Evolutionary conservation across 768 basidiomycete genomes (phyloP).

Genomic region (Asterophora lycoperdoides): DNA sequence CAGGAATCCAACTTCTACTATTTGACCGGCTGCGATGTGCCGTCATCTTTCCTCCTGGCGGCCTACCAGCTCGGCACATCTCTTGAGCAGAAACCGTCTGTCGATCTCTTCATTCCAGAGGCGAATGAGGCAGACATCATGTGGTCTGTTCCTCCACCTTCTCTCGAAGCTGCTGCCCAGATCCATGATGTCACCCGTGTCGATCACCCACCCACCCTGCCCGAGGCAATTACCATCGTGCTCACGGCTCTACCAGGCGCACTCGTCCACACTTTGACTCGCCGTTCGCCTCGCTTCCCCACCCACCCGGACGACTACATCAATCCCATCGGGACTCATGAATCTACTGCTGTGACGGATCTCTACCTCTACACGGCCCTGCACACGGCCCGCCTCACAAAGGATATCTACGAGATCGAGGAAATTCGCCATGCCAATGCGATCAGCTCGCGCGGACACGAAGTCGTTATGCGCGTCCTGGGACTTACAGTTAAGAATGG

Average conservation of each 20-base stretch:
- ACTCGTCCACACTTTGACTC: conserved; percentile 63
- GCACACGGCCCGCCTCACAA: conserved; percentile 77
- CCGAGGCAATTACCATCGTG: conserved; percentile 41
- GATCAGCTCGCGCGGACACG: conserved; percentile 88
- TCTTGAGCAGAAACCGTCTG: conserved; percentile 35
- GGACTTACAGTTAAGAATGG: conserved; percentile 65
- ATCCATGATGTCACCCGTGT: conserved; percentile 61
- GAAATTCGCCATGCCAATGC: conserved; percentile 76
- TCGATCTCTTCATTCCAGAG: conserved; percentile 77
- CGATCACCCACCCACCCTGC: conserved; percentile 44
- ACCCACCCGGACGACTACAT: conserved; percentile 40
- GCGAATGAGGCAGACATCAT: conserved; percentile 69
- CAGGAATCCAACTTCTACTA: conserved; percentile 88
- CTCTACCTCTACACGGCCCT: conserved; percentile 70
- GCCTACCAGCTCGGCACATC: conserved; percentile 49
- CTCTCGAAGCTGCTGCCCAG: conserved; percentile 45
- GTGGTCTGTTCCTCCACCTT: conserved; percentile 85
- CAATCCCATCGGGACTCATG: conserved; percentile 29
- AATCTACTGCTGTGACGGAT: conserved; percentile 43
- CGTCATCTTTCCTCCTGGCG: conserved; percentile 64
- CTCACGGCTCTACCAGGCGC: conserved; percentile 49
- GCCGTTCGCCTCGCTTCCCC: conserved; percentile 49
- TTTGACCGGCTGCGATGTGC: conserved; percentile 74
- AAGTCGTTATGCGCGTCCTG: conserved; percentile 87
- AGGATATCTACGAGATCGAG: conserved; percentile 69